phyloP scores from a whole-genome alignment of 2,329 filamentous ascomycete genomes.

The Colletotrichum aenigma region DNA sequence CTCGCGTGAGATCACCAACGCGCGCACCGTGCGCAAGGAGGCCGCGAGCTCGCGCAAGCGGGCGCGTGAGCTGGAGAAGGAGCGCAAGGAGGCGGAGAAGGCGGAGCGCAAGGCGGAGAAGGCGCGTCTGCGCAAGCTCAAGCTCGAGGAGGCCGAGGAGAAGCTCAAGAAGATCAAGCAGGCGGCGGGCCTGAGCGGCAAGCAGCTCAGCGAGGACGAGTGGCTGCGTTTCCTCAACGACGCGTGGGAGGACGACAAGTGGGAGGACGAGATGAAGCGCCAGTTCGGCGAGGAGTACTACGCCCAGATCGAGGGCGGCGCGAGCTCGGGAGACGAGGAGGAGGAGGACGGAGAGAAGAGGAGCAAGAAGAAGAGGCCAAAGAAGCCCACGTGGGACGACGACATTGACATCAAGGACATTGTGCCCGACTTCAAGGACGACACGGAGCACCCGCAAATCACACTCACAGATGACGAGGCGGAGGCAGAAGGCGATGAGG shows the following conservation, averaged over 20 bases:
- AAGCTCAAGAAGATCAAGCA: slow-evolving; percentile 89
- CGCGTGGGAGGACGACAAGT: slow-evolving; percentile 86
- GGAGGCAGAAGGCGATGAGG: slow-evolving; percentile 32
- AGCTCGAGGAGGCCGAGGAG: slow-evolving; percentile 87
- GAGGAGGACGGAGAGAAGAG: slow-evolving; percentile 59
- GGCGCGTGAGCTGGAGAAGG: slow-evolving; percentile 77
- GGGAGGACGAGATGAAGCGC: slow-evolving; percentile 89
- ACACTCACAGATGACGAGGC: slow-evolving; percentile 60
- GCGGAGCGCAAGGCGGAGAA: slow-evolving; percentile 78
- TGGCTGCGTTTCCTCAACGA: slow-evolving; percentile 86
- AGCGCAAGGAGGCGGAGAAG: slow-evolving; percentile 80
- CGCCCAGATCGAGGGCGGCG: slow-evolving; percentile 69
- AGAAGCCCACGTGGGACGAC: slow-evolving; percentile 93
- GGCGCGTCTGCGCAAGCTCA: slow-evolving; percentile 82
- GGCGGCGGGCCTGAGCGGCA: slow-evolving; percentile 79
- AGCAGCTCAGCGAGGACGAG: slow-evolving; percentile 72
- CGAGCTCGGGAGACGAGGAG: slow-evolving; percentile 65
- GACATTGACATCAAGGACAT: slow-evolving; percentile 97
- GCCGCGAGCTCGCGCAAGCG: slow-evolving; percentile 79
- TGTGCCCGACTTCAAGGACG: slow-evolving; percentile 82
- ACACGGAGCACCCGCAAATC: slow-evolving; percentile 55
- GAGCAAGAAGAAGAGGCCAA: slow-evolving; percentile 68
- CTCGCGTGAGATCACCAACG: slow-evolving; percentile 81
- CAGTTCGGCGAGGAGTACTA: slow-evolving; percentile 94
- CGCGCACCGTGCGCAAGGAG: slow-evolving; percentile 85